Percentiles rank a stretch among this genome's conserved stretches.
These are phyloP conservation scores for Xylariaceae sp. DNA, from an alignment of 2,329 filamentous ascomycete species.

Conservation along the genomic window DNA sequence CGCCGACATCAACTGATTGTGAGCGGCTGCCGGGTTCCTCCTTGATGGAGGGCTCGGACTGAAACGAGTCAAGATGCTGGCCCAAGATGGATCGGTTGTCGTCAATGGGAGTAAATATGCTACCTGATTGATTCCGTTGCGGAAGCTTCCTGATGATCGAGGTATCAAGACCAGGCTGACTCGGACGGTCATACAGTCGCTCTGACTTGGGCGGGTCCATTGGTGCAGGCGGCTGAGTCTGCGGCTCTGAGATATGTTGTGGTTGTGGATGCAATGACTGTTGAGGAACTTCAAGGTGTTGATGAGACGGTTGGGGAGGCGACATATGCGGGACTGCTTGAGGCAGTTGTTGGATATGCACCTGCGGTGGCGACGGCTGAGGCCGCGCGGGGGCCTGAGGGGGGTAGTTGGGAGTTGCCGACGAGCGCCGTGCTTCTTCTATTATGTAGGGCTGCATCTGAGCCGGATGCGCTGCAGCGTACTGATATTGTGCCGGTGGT, in stretches of 20 bases:
- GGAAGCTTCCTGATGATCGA: conserved; percentile 66
- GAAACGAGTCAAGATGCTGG: conserved; percentile 76
- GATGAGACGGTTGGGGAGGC: conserved; percentile 58
- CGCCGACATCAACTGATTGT: conserved; percentile 68
- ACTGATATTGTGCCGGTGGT: conserved; percentile 43
- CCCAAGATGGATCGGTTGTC: conserved; percentile 88
- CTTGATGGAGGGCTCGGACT: conserved; percentile 57
- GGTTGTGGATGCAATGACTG: conserved; percentile 39
- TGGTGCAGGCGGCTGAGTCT: conserved; percentile 51
- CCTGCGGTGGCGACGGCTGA: conserved; percentile 66
- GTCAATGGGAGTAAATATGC: conserved; percentile 97
- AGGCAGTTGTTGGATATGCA: conserved; percentile 57
- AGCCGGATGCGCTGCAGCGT: conserved; percentile 47
- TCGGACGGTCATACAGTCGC: conserved; percentile 52
- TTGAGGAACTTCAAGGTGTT: conserved; percentile 48
- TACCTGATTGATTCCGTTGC: conserved; percentile 77
- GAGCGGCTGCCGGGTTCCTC: conserved; percentile 55
- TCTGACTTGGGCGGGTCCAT: conserved; percentile 55
- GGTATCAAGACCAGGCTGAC: conserved; percentile 57
- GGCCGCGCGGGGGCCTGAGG: conserved; percentile 52
- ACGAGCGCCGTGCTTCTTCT: conserved; percentile 76
- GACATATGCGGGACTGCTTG: conserved; percentile 57
- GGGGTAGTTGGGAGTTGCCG: conserved; percentile 70
- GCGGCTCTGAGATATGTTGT: conserved; percentile 45
- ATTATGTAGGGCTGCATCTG: conserved; percentile 74